Percentiles rank a stretch among this genome's conserved stretches.
These are phyloP conservation scores for Tuber aestivum DNA, from an alignment of 495 filamentous ascomycete genomes.

Conservation along the genomic window DNA sequence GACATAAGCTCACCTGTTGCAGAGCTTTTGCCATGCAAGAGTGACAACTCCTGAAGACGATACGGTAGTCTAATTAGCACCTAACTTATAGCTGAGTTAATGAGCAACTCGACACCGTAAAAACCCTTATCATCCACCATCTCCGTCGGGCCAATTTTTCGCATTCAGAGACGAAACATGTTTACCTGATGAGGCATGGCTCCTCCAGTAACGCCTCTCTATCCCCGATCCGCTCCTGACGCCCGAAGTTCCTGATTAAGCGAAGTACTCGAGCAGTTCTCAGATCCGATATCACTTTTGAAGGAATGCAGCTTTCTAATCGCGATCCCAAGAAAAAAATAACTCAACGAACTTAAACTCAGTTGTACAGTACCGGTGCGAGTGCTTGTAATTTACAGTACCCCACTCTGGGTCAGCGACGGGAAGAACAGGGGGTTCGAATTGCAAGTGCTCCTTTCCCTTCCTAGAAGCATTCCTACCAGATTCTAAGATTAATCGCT, in stretches of 20 bases:
- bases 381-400: too few species aligned
- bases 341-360: not conserved
- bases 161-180: too few species aligned
- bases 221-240: not conserved
- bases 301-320: not conserved
- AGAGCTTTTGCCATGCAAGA: not conserved
- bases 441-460: too few species aligned
- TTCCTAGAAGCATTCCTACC: too few species aligned
- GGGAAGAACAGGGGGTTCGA: too few species aligned
- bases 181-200: too few species aligned
- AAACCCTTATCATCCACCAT: too few species aligned
- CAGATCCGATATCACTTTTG: not conserved
- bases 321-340: not conserved
- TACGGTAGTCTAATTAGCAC: too few species aligned
- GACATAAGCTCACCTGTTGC: not conserved
- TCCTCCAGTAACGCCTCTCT: not conserved
- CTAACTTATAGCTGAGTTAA: not conserved
- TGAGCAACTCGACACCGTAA: not conserved
- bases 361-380: too few species aligned
- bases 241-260: not conserved
- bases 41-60: not conserved
- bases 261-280: not conserved
- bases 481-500: too few species aligned
- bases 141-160: too few species aligned
- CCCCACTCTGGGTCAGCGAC: too few species aligned